A percentile compares a stretch with the other conserved stretches of the same genome.
Evolutionary conservation across 768 basidiomycete species (phyloP).

Genomic region (Kwoniella dejecticola): DNA sequence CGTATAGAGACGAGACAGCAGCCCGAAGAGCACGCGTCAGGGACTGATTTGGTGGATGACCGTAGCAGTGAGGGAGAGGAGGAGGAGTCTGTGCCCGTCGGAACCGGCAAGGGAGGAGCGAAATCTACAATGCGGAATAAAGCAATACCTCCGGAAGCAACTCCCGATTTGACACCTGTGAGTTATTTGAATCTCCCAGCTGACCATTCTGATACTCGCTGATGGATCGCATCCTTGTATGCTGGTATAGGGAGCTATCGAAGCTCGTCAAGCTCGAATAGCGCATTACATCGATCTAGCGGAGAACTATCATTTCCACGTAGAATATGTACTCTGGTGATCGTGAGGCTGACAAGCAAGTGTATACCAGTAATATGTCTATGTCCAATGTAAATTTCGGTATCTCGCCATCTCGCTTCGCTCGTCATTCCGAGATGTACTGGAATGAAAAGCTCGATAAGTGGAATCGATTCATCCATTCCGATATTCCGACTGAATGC

Average conservation of each 20-base stretch:
- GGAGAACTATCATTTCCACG: slow-evolving; percentile 9
- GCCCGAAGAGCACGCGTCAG: not conserved
- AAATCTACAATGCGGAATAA: no score
- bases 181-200: not conserved
- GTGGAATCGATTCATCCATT: no score
- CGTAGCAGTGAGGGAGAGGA: no score
- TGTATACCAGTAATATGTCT: no score
- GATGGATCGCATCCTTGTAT: not conserved
- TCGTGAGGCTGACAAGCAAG: not conserved
- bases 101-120: no score
- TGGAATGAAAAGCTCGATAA: not conserved
- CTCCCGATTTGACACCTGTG: not conserved
- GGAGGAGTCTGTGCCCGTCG: no score
- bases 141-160: no score
- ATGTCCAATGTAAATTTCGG: no score
- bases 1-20: slow-evolving; percentile 11
- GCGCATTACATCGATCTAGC: slow-evolving; percentile 18
- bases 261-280: slow-evolving; percentile 21
- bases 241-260: slow-evolving; percentile 2
- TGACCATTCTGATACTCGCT: no score
- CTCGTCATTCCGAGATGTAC: slow-evolving; percentile 1
- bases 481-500: no score
- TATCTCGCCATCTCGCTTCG: no score
- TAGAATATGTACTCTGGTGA: slow-evolving; percentile 23
- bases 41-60: not conserved